Evolutionary conservation across 805 yeast genomes (phyloP), one percentile per base, ranked within the genome.

Genomic region (Lachancea nothofagi): DNA sequence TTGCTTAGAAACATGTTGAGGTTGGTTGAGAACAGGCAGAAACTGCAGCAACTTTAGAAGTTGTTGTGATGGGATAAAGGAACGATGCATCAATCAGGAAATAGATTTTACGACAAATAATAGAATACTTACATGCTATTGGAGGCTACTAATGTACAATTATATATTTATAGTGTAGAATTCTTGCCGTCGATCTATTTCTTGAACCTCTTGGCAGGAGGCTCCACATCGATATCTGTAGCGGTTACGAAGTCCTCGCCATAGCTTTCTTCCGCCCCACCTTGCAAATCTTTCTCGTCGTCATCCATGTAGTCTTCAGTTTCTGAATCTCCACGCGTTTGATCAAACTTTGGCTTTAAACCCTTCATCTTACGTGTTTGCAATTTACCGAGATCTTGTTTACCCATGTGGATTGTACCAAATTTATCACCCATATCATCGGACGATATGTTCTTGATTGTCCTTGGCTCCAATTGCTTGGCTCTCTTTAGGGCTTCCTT

Each of bases 301-400:
- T 61, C 71, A 30, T 66, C 68, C 3, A 58, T 55, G 20, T 67
- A 75, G 2, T 68, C 76, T 32, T 69, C 78, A 39, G 69, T 75
- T 29, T 69, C 77, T 29, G 75, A 77, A 19, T 69, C 75, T 21
- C 65, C 72, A 32, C 62, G 67, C 14, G 63, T 67, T 65, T 86
- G 96, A 61, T 89, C 96, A 54, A 74, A 89, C 61, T 75, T 78
- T 41, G 84, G 73, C 69, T 93, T 93, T 59, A 93, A 73, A 62
- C 98, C 98, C 74, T 93, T 93, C 96, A 93, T 87, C 78, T 93
- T 93, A 68, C 98, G 79, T 5, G 98, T 90, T 69, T 93, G 98
- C 61, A 93, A 65, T 63, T 81, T 81, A 59, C 76, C 72, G 62
- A 93, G 71, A 62, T 93, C 97, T 71, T 93, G 98, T 63, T 80